phyloP scores from a whole-genome alignment of 495 filamentous ascomycete genomes.

The Sporormia fimetaria region DNA sequence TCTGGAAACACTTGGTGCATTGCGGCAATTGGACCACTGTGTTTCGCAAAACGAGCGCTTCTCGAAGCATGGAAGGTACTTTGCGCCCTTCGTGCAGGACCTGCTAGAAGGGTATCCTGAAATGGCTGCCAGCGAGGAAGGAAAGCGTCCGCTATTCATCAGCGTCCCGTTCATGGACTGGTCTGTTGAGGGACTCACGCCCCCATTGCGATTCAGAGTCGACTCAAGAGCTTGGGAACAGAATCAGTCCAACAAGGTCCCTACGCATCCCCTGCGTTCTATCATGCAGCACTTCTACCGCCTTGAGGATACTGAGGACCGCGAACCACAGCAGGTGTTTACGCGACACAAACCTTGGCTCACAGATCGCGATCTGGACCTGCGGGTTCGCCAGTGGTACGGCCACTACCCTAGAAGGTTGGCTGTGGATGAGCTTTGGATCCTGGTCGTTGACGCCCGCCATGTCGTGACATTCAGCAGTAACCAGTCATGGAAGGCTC shows the following conservation, averaged over 20 bases:
- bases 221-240: conserved; percentile 33
- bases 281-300: conserved; percentile 34
- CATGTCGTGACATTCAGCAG: conserved; percentile 34
- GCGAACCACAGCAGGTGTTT: conserved; percentile 32
- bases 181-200: conserved; percentile 27
- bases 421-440: conserved; percentile 36
- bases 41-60: conserved; percentile 32
- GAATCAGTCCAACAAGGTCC: conserved; percentile 28
- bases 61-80: conserved; percentile 35
- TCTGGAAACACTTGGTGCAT: conserved; percentile 1
- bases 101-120: conserved; percentile 8
- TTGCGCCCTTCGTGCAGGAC: conserved; percentile 32
- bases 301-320: conserved; percentile 33
- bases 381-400: conserved; percentile 35
- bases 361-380: conserved; percentile 31
- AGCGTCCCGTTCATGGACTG: conserved; percentile 34
- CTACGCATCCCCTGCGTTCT: conserved; percentile 30
- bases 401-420: conserved; percentile 32
- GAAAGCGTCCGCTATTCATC: conserved; percentile 26
- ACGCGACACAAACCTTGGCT: conserved; percentile 33
- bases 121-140: neutral
- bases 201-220: conserved; percentile 32
- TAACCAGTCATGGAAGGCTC: conserved; percentile 35
- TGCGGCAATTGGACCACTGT: conserved; percentile 26
- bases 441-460: conserved; percentile 29